Evolutionary conservation across 1,139 yeast species (phyloP), one percentile per base, ranked within the genome.

Genomic region (Taphrina deformans): DNA sequence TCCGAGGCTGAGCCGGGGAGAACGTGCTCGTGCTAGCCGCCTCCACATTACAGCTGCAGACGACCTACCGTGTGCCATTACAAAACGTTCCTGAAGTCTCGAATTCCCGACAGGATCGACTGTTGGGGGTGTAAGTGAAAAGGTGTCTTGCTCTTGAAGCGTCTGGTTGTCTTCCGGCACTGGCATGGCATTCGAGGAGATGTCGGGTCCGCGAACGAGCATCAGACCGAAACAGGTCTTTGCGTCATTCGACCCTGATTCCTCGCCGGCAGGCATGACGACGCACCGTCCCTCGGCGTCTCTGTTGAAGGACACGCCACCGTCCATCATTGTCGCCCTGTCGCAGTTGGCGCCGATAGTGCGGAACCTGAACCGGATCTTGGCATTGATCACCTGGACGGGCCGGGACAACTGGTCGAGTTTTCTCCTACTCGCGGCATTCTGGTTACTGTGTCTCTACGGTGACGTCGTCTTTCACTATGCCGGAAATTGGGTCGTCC

Each of bases 121-220:
- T n/a, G n/a, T n/a, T n/a, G n/a, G n/a, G n/a, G n/a, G n/a, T n/a
- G n/a, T n/a, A n/a, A n/a, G n/a, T n/a, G n/a, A n/a, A n/a, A n/a
- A n/a, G n/a, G 9, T 29, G 33, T 29, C 33, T 10, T 6, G 9
- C 33, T 29, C 33, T 29, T 29, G 33, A 29, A 29, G 6, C 33
- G 33, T 29, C 18, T 38, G 41, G n/a, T n/a, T n/a, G n/a, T n/a
- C 41, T n/a, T 14, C 1, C 6, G 21, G 16, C 41, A 38, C 41
- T n/a, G 33, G 53, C 41, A 59, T 59, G 63, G 63, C 63, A 41
- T 59, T 59, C 50, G 63, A 59, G 26, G 63, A 59, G 24, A 59
- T 59, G 63, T 48, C 63, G 29, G 63, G 63, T 5, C 63, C 63
- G 9, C 29, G 63, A 18, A 53, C 41, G 12, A 46, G 62, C 51